These are phyloP conservation scores for Pseudocercospora vitis DNA, from an alignment of 2,329 filamentous ascomycete genomes.

Conservation along the genomic window DNA sequence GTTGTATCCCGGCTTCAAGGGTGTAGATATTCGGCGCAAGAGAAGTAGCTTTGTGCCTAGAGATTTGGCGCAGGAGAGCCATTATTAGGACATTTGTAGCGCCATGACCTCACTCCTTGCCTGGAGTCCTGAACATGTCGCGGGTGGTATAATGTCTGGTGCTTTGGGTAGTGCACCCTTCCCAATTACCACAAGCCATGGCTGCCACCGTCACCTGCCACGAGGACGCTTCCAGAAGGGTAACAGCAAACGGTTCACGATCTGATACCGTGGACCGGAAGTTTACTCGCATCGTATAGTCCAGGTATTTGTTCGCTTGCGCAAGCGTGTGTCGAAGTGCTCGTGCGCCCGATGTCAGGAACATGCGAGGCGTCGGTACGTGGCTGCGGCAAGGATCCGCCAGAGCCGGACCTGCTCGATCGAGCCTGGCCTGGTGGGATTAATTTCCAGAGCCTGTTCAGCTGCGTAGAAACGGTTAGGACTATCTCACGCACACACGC, in stretches of 20 bases:
- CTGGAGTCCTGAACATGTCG: no score
- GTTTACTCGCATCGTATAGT: background rate
- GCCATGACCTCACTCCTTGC: conserved; percentile 5
- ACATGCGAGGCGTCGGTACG: conserved; percentile 2
- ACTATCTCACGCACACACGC: conserved; percentile 7
- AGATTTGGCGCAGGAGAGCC: conserved; percentile 4
- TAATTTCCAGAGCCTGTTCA: conserved; percentile 8
- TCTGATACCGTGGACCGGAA: conserved; percentile 2
- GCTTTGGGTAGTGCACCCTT: background rate
- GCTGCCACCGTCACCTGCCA: conserved; percentile 3
- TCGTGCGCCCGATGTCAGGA: conserved; percentile 5
- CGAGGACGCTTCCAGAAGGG: conserved; percentile 2
- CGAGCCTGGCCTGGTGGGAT: background rate
- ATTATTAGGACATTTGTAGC: background rate
- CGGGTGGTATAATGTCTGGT: no score
- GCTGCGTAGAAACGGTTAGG: background rate
- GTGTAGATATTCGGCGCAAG: conserved; percentile 1
- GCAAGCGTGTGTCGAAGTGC: conserved; percentile 6
- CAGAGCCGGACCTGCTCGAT: background rate
- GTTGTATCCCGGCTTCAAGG: background rate
- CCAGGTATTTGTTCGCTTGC: conserved; percentile 5
- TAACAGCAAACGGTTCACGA: background rate
- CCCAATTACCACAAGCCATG: background rate
- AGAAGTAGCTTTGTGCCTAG: conserved; percentile 7
- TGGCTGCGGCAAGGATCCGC: conserved; percentile 3